A percentile compares a stretch with the other conserved stretches of the same genome.
Evolutionary conservation across 768 basidiomycete genomes (phyloP).

Genomic region (Postia placenta): DNA sequence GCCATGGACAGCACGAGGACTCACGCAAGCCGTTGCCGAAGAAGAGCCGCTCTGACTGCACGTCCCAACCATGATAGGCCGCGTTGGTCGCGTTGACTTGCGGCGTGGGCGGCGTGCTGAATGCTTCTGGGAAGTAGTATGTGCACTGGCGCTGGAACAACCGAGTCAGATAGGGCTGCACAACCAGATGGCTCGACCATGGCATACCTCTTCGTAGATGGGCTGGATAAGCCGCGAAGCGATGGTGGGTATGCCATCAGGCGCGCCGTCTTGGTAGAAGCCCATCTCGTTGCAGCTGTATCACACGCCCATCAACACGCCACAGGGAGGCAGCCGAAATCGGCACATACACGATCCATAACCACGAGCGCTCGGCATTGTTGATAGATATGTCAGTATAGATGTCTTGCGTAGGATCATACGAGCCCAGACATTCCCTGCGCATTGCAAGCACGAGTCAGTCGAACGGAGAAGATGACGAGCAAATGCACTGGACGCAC

Average conservation of each 20-base stretch:
- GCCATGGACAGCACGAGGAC: constrained; percentile 18
- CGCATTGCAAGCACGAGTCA: too few species aligned
- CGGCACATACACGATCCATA: constrained; percentile 49
- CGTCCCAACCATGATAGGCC: constrained; percentile 58
- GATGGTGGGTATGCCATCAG: constrained; percentile 34
- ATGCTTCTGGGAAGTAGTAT: constrained; percentile 57
- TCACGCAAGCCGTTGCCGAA: constrained; percentile 64
- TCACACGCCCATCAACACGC: too few species aligned
- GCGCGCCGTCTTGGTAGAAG: constrained; percentile 35
- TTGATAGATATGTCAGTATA: constrained; percentile 53
- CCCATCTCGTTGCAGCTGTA: constrained; percentile 66
- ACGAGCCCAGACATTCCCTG: constrained; percentile 36
- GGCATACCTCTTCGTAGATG: constrained; percentile 42
- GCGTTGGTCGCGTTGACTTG: constrained; percentile 40
- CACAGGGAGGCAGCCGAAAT: too few species aligned
- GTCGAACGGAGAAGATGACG: too few species aligned
- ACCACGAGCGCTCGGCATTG: constrained; percentile 57
- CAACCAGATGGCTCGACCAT: constrained; percentile 1
- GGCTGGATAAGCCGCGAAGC: constrained; percentile 53
- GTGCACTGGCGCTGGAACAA: constrained; percentile 56
- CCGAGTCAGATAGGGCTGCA: not conserved
- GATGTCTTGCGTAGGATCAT: constrained; percentile 29
- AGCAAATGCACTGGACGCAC: too few species aligned
- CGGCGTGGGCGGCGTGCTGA: constrained; percentile 40
- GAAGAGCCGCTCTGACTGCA: constrained; percentile 51